A percentile compares a stretch with the other conserved stretches of the same genome.
phyloP scores from a whole-genome alignment of 2,329 filamentous ascomycete genomes.

The Penicillium palitans region DNA sequence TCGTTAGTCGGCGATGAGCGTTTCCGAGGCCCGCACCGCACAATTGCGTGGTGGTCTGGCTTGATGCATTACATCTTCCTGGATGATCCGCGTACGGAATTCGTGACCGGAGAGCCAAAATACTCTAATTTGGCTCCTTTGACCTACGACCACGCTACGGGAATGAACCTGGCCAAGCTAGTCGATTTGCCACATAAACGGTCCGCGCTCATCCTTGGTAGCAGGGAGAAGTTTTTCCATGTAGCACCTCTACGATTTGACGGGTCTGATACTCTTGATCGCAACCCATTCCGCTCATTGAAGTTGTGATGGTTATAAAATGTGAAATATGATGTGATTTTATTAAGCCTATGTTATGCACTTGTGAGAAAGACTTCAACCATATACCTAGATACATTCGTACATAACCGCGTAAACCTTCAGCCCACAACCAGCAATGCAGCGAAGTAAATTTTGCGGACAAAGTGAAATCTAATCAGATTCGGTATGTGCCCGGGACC shows the following conservation, averaged over 20 bases:
- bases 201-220: slow-evolving; percentile 8
- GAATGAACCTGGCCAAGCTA: slow-evolving; percentile 8
- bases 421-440: no score
- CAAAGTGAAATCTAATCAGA: no score
- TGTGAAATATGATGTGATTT: not conserved
- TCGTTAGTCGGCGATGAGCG: slow-evolving; percentile 6
- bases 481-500: no score
- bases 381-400: no score
- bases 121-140: slow-evolving; percentile 8
- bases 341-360: not conserved
- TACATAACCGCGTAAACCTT: no score
- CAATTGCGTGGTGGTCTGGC: slow-evolving; percentile 7
- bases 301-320: not conserved
- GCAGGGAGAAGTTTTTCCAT: slow-evolving; percentile 10
- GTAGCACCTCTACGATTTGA: no score
- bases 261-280: no score
- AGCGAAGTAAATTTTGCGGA: no score
- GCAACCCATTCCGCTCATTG: no score
- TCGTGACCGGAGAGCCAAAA: slow-evolving; percentile 8
- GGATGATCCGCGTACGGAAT: slow-evolving; percentile 4
- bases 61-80: slow-evolving; percentile 12
- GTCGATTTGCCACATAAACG: slow-evolving; percentile 8
- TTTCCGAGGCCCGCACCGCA: slow-evolving; percentile 8
- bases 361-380: no score
- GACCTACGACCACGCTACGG: slow-evolving; percentile 9